Base-by-base conservation (phyloP, 768 basidiomycete genomes). In the Tricholoma matsutake region DNA sequence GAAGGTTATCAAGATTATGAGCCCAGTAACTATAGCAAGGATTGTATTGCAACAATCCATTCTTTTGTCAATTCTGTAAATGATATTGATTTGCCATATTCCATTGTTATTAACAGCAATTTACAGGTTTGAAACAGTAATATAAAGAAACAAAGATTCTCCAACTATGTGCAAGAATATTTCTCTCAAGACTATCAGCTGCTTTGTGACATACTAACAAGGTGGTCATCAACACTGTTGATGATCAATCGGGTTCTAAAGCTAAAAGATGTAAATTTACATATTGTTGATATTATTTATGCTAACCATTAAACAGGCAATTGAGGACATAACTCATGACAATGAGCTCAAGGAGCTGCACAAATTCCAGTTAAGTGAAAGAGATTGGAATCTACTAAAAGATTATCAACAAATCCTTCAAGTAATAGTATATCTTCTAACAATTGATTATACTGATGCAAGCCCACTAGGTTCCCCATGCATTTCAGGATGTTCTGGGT, bases 361-460 rank as follows among this genome's bases (percentile, higher is more conserved):
- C 3, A 66, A 69, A 55, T 71, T 65, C 47, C 43, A 64, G 20
- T 64, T 71, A 4, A 31, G 53, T 2, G 54, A 65, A 13, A 32
- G 31, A 11, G 69, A 75, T 29, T 76, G 73, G 72, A 61, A 68
- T 31, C 61, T 65, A 4, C 63, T 75, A 1, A 49, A 57, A 32
- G 60, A 54, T 13, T 69, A 68, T 61, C 28, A 61, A 35, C 31
- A 66, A 13, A 72, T 75, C 18, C 66, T 76, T 31, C 43, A 59
- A 37, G 72, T 76, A 61, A 22, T 47, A 4, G 18, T 29, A 54
- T n/a, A 34, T 29, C 47, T 11, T 45, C 25, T 56, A 54, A 20
- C 20, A 7, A 39, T 43, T 55, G 56, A 13, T 52, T 45, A 3
- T 39, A 35, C 16, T 32, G 25, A 18, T 6, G 39, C 32, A 60